Conservation (phyloP, 495 filamentous ascomycete species). For the Filosporella fistucella region DNA sequence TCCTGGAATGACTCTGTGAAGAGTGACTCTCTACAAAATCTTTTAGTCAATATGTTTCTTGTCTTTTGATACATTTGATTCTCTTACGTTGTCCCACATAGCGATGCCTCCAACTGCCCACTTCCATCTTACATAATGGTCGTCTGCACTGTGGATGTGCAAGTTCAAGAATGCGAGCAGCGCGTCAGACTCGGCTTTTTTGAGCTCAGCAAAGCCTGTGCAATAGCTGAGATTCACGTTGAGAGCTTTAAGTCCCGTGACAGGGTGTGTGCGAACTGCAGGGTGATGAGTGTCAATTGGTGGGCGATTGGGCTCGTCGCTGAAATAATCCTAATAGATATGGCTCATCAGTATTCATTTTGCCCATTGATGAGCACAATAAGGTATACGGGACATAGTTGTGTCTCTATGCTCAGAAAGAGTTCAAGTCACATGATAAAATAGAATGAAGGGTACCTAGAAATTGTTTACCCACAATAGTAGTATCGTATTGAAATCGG, state of each 20-base stretch:
- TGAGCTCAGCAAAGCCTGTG: conserved; percentile 48
- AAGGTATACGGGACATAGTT: too few species aligned
- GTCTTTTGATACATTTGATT: background rate
- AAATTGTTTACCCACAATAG: conserved; percentile 14
- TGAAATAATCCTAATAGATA: conserved; percentile 1
- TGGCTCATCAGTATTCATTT: too few species aligned
- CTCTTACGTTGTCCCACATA: conserved; percentile 46
- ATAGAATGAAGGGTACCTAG: too few species aligned
- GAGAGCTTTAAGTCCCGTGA: conserved; percentile 45
- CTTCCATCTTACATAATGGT: conserved; percentile 49
- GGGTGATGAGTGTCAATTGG: conserved; percentile 52
- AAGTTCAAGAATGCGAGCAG: conserved; percentile 45
- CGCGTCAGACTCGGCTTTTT: conserved; percentile 48
- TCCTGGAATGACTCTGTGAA: conserved; percentile 48
- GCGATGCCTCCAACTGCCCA: conserved; percentile 50
- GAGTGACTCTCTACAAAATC: conserved; percentile 3
- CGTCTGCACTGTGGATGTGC: conserved; percentile 49
- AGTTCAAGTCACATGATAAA: too few species aligned
- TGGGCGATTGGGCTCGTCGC: conserved; percentile 35
- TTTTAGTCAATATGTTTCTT: background rate
- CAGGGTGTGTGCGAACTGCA: conserved; percentile 49
- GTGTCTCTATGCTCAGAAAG: too few species aligned
- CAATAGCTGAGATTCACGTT: conserved; percentile 48
- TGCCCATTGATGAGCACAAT: too few species aligned
- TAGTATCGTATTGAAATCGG: conserved; percentile 40